Evolutionary conservation across 2,329 filamentous ascomycete species (phyloP), one percentile per base, ranked within the genome.

Genomic region (Ophiostoma piceae): DNA sequence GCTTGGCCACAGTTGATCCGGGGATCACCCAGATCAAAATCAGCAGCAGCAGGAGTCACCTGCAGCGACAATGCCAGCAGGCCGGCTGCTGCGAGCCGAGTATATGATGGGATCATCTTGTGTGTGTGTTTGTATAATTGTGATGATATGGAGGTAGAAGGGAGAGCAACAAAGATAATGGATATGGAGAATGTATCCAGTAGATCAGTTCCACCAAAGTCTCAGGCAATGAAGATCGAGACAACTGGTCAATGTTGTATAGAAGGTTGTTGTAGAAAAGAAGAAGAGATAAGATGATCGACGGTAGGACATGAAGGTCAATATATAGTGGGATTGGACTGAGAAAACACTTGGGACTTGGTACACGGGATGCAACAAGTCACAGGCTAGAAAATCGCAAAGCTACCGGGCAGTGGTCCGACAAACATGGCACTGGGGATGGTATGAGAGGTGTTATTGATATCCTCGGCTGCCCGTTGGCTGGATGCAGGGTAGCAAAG

Each of bases 61-160:
- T 29, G 64, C 35, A 6, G 35, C 8, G 2, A 9, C 4, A 57
- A 19, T 12, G 43, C 26, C 1, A 67, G 12, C 47, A 69, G 51
- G 19, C 26, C 37, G 8, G 41, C 60, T 16, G 41, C 62, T 43
- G 35, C 11, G 4, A 69, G 68, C 62, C 62, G 62, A 14, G 32
- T 69, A 66, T 66, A 69, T 69, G 64, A 35, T 11, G 65, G 37
- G 37, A 67, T 11, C 68, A 62, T 69, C 14, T 26, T 64, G 39
- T 67, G 19, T 47, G 35, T 60, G 32, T 47, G 62, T 47, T 26
- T 47, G n/a, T 66, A n/a, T 22, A 14, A 16, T 14, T 9, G 26
- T 26, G 54, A 32, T 16, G 14, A 35, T 16, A 29, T 19, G 32
- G 11, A 12, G 22, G 3, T 62, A 2, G 57, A 19, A 6, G 22